Conservation (phyloP, 73 alveolate genomes). For the Paramecium octaurelia region DNA sequence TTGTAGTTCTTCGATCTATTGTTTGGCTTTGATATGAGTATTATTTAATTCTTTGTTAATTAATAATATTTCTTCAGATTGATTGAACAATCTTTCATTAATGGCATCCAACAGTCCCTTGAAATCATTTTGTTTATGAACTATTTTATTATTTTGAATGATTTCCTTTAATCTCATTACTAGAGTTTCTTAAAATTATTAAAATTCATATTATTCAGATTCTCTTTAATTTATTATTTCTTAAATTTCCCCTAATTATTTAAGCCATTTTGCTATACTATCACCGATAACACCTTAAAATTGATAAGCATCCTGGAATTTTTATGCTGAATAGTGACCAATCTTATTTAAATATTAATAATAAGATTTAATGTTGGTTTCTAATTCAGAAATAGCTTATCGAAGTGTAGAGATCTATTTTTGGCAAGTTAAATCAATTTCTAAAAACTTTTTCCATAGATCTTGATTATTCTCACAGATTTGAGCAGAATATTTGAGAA, state of each 20-base stretch:
- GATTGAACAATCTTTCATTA: background rate
- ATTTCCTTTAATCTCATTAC: background rate
- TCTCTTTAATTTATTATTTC: constrained; percentile 25
- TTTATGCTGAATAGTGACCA: background rate
- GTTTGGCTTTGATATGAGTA: background rate
- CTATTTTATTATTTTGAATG: background rate
- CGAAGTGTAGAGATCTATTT: background rate
- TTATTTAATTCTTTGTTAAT: background rate
- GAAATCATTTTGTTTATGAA: background rate
- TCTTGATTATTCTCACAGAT: constrained; percentile 16
- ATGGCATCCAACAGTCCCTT: background rate
- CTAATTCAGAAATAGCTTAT: background rate
- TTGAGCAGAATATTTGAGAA: background rate
- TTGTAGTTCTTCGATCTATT: background rate
- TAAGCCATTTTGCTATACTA: constrained; percentile 6
- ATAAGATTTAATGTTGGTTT: background rate
- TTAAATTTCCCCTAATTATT: constrained; percentile 23
- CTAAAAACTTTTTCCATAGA: constrained; percentile 16
- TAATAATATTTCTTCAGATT: background rate
- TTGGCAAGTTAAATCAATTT: constrained; percentile 4
- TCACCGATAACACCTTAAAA: constrained; percentile 31
- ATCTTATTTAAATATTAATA: background rate
- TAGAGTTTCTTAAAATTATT: background rate
- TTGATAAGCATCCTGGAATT: constrained; percentile 8
- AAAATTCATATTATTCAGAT: background rate